Base-by-base conservation (phyloP, 2,329 filamentous ascomycete species). In the Microsporum audouinii region DNA sequence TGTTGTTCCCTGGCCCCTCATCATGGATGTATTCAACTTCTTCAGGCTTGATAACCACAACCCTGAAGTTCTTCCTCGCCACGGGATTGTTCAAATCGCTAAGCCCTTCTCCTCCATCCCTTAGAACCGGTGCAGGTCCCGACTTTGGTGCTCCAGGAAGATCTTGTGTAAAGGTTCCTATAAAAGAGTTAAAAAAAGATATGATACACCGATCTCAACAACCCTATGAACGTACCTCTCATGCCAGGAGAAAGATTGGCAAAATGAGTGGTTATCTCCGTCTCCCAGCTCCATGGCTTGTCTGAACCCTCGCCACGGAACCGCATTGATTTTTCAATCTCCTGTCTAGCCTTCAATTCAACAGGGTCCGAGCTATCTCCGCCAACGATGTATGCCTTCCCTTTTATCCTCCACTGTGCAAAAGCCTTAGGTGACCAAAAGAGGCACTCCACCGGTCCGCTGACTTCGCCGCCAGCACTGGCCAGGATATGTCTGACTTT, bases 331-430 rank as follows among this genome's bases (percentile, higher is more conserved):
- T 68, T 86, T 81, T 61, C 85, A 81, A 73, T 91, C 85, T 62
- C 81, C 78, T 2, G 80, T 84, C 69, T 66, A 0, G 62, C 61
- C 36, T 61, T 60, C 36, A 78, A 76, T 5, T 74, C 71, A 0
- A 73, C 76, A 60, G 84, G 80, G n/a, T 76, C 70, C 0, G 73
- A 76, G 63, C 86, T 83, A 62, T 86, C 82, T 67, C 91, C 88
- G 57, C 84, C 88, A 36, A 97, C 78, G 3, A 96, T 76, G 76
- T 86, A 94, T 17, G 87, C 88, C 62, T 77, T 79, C 1, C 92
- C 92, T 56, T 85, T 84, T 38, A 97, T 73, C 62, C 92, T 83
- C 92, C 92, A 97, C 77, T 97, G 92, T 14, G 84, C 87, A 72
- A 79, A 82, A 3, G 79, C 78, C 49, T 86, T 82, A 65, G 83